Evolutionary conservation across 129 eudicot genomes (phyloP), one percentile per base, ranked within the genome.

Genomic region (sunflower (Helianthus annuus)): DNA sequence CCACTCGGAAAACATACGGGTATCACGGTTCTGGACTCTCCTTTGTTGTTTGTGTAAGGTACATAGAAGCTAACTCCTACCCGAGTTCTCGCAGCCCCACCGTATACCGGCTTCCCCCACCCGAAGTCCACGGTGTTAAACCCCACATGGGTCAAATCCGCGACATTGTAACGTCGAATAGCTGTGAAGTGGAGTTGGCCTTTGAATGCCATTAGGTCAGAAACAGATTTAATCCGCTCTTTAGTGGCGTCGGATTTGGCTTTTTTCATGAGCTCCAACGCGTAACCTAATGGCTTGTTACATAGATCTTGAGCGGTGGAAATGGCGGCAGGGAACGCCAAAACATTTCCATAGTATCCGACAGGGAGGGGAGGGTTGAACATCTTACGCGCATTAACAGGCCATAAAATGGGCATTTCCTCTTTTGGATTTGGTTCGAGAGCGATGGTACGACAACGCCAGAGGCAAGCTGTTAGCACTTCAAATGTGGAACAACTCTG

Each of bases 311-410:
- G 6, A 59, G 65, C 44, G 0, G 65, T 59, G 17, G 17, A 59
- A 59, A 59, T 59, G 7, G 63, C 63, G 12, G 12, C 38, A 0
- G n/a, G 63, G 39, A 55, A 55, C 12, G 34, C 62, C 13, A 56
- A 56, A 19, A 56, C 62, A 19, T 56, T 56, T 19, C 62, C 39
- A 24, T 24, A 58, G 12, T 58, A 58, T 58, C 64, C 64, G 1
- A 24, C 15, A 0, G 89, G 87, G 14, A 87, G 10, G n/a, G 55
- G 55, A 36, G 79, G 78, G 3, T 64, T 46, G 2, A 71, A 63
- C 64, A 52, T 72, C 24, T 7, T 36, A 5, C 88, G 82, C 3
- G 70, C 76, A 17, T 81, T 66, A 4, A 73, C 71, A 3, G 55
- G 2, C 19, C 36, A 75, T 10, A 75, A n/a, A 4, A 87, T 0